Evolutionary conservation across 805 yeast genomes (phyloP), one percentile per base, ranked within the genome.

Genomic region (Spathaspora arborariae): DNA sequence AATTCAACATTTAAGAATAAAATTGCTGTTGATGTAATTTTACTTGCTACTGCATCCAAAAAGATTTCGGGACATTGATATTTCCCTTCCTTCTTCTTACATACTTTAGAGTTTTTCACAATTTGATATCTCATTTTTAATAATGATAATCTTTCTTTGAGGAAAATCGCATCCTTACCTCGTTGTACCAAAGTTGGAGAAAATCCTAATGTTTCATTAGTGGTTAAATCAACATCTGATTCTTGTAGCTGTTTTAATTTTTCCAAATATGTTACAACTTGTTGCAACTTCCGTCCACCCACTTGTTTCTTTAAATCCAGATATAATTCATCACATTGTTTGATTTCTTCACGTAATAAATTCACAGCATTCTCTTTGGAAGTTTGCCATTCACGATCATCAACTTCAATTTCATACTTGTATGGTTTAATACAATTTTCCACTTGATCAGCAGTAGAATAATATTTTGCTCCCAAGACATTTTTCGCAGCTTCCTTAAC

Each of bases 351-450:
- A 57, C 82, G 84, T 47, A 94, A 64, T 46, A 94, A 64, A 19
- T 68, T 70, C 10, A 81, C 78, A 0, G 97, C 79, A 59, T 87
- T 95, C 26, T 87, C 95, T 49, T 88, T 80, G 34, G 96, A 84
- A 6, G 77, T 60, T 24, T 72, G 68, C 99, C 99, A 94, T 63
- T 94, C 99, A 35, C 97, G 76, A 56, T 91, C 96, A 60, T 94
- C 98, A 42, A 94, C 80, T 59, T 94, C 99, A 49, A 94, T 91
- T 60, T 94, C 99, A 63, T 92, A 94, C 68, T 94, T 94, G 71
- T 85, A 94, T 2, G 99, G 99, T 63, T 94, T 94, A 58, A 94
- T 92, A 68, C 98, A 91, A 65, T 95, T 94, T 59, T 94, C 99
- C 5, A 94, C 98, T 64, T 94, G 99, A 63, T 95, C 99, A 0